These are phyloP conservation scores for Gossypium australe DNA, from an alignment of 345 rosid species.

Conservation along the genomic window DNA sequence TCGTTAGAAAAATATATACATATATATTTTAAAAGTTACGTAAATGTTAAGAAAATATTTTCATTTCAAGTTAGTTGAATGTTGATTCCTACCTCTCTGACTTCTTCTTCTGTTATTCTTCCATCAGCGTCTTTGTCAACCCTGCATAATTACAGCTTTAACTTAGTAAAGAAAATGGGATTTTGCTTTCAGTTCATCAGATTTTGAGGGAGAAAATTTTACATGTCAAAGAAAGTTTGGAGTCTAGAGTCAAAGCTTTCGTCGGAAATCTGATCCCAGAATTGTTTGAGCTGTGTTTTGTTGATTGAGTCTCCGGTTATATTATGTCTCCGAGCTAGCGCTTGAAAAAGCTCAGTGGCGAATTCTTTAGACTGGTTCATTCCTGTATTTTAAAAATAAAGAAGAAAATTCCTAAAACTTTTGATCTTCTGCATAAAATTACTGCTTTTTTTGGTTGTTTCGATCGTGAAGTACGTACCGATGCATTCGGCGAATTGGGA, in stretches of 20 bases:
- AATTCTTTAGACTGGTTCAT: conserved; percentile 90
- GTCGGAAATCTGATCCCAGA: conserved; percentile 79
- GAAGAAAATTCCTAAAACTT: not conserved
- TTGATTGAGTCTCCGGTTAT: conserved; percentile 57
- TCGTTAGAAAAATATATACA: not conserved
- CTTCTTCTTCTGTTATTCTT: conserved; percentile 80
- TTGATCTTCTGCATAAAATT: not conserved
- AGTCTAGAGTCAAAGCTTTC: conserved; percentile 92
- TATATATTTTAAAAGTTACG: not conserved
- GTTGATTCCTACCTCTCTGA: conserved; percentile 47
- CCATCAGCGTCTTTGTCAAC: conserved; percentile 85
- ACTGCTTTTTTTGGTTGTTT: not conserved
- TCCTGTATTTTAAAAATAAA: conserved; percentile 29
- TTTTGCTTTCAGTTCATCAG: not conserved
- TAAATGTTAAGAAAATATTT: not conserved
- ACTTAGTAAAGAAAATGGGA: not conserved
- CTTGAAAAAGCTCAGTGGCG: conserved; percentile 66
- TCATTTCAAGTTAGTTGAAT: not conserved
- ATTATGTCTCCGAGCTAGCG: conserved; percentile 61
- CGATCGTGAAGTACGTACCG: conserved; percentile 29
- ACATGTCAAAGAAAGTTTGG: conserved; percentile 91
- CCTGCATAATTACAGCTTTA: conserved; percentile 35
- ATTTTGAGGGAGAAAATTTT: not conserved
- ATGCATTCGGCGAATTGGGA: conserved; percentile 79
- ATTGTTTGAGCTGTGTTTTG: conserved; percentile 53